Percentiles rank a stretch among this genome's conserved stretches.
Evolutionary conservation across 2,329 filamentous ascomycete genomes (phyloP).

Genomic region (Curvularia verruculosa): DNA sequence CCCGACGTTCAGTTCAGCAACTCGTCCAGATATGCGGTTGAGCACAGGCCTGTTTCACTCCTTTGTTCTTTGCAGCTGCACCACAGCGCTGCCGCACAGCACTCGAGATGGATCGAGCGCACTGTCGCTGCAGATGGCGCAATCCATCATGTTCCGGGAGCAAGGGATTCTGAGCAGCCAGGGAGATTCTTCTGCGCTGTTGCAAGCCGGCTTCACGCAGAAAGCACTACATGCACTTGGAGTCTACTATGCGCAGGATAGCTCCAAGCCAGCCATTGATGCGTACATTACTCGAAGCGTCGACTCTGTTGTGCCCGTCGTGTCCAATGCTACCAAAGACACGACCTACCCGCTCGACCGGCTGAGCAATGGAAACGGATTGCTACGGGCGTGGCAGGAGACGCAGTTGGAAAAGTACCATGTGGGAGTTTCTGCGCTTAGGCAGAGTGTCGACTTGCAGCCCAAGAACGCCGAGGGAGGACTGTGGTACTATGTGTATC

Average conservation of each 20-base stretch:
- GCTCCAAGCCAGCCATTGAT: conserved; percentile 10
- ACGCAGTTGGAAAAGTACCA: conserved; percentile 24
- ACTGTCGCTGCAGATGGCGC: conserved; percentile 32
- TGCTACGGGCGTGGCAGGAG: conserved; percentile 25
- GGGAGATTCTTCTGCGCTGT: conserved; percentile 25
- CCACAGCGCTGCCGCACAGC: conserved; percentile 4
- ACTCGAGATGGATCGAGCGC: not conserved
- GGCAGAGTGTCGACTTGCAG: conserved; percentile 36
- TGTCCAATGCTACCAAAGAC: conserved; percentile 30
- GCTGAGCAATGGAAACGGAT: conserved; percentile 36
- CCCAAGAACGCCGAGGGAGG: conserved; percentile 37
- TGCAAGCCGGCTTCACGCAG: conserved; percentile 45
- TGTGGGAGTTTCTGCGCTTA: conserved; percentile 18
- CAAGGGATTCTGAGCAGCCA: conserved; percentile 38
- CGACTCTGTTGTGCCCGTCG: conserved; percentile 17
- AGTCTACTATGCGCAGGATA: conserved; percentile 19
- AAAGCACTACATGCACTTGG: conserved; percentile 34
- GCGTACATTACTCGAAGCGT: conserved; percentile 27
- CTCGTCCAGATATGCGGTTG: conserved; percentile 1
- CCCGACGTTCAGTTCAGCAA: not conserved
- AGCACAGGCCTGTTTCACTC: not conserved
- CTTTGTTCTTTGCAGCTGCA: not conserved
- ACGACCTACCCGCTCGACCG: conserved; percentile 38
- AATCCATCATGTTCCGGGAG: conserved; percentile 40
- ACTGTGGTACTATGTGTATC: conserved; percentile 53